Percentiles rank a stretch among this genome's conserved stretches.
phyloP scores from a whole-genome alignment of 2,329 filamentous ascomycete genomes.

The Xylaria arbuscula region DNA sequence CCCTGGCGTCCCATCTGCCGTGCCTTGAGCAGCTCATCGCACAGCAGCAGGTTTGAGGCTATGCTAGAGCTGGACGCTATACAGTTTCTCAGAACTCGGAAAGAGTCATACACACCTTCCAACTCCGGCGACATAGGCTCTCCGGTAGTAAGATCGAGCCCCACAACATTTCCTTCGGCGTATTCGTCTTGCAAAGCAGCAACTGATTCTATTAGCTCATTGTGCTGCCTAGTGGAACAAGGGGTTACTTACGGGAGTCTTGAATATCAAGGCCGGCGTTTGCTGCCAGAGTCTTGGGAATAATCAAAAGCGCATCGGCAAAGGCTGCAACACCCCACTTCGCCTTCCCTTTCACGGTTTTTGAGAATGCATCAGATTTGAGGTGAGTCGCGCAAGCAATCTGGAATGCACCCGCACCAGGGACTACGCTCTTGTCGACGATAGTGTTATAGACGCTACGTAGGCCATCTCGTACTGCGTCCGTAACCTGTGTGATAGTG shows the following conservation, averaged over 20 bases:
- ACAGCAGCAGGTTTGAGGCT: conserved; percentile 92
- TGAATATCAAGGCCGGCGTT: conserved; percentile 98
- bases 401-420: conserved; percentile 95
- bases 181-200: conserved; percentile 88
- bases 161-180: conserved; percentile 84
- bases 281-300: conserved; percentile 95
- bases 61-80: conserved; percentile 95
- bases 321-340: conserved; percentile 97
- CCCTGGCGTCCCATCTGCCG: conserved; percentile 85
- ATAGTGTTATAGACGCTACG: conserved; percentile 99
- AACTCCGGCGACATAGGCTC: conserved; percentile 95
- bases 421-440: conserved; percentile 95
- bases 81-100: conserved; percentile 92
- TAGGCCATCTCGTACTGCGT: conserved; percentile 93
- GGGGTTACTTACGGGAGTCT: conserved; percentile 78
- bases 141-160: conserved; percentile 86
- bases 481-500: conserved; percentile 96
- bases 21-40: conserved; percentile 97
- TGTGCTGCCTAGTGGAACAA: background rate
- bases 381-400: conserved; percentile 90
- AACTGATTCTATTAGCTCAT: conserved; percentile 63
- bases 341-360: conserved; percentile 96
- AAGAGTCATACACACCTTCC: conserved; percentile 94
- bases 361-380: conserved; percentile 85
- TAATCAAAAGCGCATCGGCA: conserved; percentile 91